A percentile compares a stretch with the other conserved stretches of the same genome.
These are phyloP conservation scores for Hyaloperonospora brassicae DNA, from an alignment of 352 stramenopile genomes.

Conservation along the genomic window DNA sequence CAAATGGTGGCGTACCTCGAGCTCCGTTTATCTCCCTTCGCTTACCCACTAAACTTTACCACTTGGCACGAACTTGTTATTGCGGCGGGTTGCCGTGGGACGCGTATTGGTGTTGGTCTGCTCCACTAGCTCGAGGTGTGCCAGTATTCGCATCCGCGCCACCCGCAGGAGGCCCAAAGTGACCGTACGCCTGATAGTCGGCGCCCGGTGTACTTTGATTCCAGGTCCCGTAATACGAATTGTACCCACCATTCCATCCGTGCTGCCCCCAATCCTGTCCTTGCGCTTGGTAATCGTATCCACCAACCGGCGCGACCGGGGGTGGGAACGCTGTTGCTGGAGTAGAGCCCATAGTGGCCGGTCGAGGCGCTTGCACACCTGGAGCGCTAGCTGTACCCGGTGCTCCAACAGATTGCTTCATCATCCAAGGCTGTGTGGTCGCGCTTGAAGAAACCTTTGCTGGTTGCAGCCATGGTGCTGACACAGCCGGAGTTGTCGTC, in stretches of 20 bases:
- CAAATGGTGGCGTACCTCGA: conserved; percentile 25
- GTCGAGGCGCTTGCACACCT: conserved; percentile 17
- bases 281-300: conserved; percentile 33
- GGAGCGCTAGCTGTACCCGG: conserved; percentile 21
- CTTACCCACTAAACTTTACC: conserved; percentile 9
- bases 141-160: conserved; percentile 8
- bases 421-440: conserved; percentile 56
- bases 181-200: conserved; percentile 34
- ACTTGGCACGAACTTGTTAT: conserved; percentile 22
- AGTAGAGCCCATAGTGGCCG: conserved; percentile 28
- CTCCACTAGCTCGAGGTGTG: conserved; percentile 18
- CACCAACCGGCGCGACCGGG: conserved; percentile 26
- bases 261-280: conserved; percentile 30
- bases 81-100: conserved; percentile 30
- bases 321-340: conserved; percentile 47
- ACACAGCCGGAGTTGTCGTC: conserved; percentile 9
- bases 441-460: conserved; percentile 33
- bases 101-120: conserved; percentile 42
- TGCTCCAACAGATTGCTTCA: conserved; percentile 36
- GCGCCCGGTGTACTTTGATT: conserved; percentile 23
- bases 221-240: conserved; percentile 49
- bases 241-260: conserved; percentile 36
- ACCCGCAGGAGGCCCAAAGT: conserved; percentile 22
- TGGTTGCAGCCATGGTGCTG: conserved; percentile 66
- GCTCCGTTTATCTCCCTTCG: conserved; percentile 2